Evolutionary conservation across 2,329 filamentous ascomycete genomes (phyloP), one percentile per base, ranked within the genome.

Genomic region (Leptographium radiaticola): DNA sequence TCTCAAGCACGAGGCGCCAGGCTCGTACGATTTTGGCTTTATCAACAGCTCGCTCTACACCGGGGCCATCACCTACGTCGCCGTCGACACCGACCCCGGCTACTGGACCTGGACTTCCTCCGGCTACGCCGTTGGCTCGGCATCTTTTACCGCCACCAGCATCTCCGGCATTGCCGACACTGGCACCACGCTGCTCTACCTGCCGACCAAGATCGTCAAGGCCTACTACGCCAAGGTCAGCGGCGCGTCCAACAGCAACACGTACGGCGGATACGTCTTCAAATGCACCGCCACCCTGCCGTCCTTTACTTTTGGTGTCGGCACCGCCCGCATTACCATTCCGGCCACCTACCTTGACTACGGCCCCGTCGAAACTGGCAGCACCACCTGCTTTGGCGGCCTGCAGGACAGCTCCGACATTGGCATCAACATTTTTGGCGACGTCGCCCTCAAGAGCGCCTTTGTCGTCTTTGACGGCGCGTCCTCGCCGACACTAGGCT

Each of bases 61-160:
- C 4, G 79, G 79, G 49, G 56, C 64, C 34, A 72, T 83, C 60
- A 68, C 66, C 57, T 83, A 78, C 66, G 67, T 72, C 20, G 56
- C 67, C 30, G 72, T 79, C 59, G 70, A 75, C 64, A 71, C 63
- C 58, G 67, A 64, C 56, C 66, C 74, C 16, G 76, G 76, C 33
- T 81, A 74, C 69, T 83, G 79, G 79, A 68, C 73, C 54, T 79
- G 80, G 56, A 74, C 77, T 56, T 71, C 70, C 53, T 74, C 73
- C 58, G 68, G 71, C 45, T 66, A 71, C 55, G 68, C 72, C 46
- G 68, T 77, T 59, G 72, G 64, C 54, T 63, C 62, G 53, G 71
- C 71, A 15, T 71, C 68, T 61, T 76, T 75, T 71, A 63, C 69
- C 51, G 69, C 72, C 2, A 53, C 51, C 16, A 57, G 59, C 46